Evolutionary conservation across 495 filamentous ascomycete species (phyloP), one percentile per base, ranked within the genome.

Genomic region (Niebla homalea): DNA sequence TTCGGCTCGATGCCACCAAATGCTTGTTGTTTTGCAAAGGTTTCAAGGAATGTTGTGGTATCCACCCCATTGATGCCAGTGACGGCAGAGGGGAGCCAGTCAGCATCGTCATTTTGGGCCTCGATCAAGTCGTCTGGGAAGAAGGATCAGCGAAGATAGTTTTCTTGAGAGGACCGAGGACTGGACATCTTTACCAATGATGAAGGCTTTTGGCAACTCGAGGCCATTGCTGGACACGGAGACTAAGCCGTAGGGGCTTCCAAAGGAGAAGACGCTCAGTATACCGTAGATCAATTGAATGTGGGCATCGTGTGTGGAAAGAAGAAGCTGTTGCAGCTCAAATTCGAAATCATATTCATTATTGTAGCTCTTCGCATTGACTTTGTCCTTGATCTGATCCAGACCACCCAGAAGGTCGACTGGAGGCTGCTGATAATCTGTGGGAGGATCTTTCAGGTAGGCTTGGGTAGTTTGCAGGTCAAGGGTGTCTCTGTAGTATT

Each of bases 381-480:
- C 66, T 15, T 69, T 62, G n/a, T 60, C 46, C 46, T 69, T 50
- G 19, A 80, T 69, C 2, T 50, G 26, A 32, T 68, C 64, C 20
- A 82, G 60, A 1, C 62, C 69, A 6, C 59, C 64, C 6, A 71
- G 5, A 4, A 81, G 58, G 56, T 82, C 78, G 10, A 74, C 58
- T 2, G 67, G 51, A 3, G 73, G 76, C 55, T 77, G 73, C 32
- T 72, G 67, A 58, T 81, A 82, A 15, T 66, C 69, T 15, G 64
- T 48, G 1, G 77, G 76, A 10, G 78, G 78, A 29, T 70, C 65
- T 59, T 74, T 77, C 8, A 80, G 63, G 57, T 75, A 74, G 18
- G 68, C 66, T 16, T 77, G 43, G 0, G 76, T 80, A 25, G 65
- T 73, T 50, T 81, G 77, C 43, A 79, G 79, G 56, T 80, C 68